phyloP scores from a whole-genome alignment of 2,329 filamentous ascomycete species.

The Colletotrichum horii region DNA sequence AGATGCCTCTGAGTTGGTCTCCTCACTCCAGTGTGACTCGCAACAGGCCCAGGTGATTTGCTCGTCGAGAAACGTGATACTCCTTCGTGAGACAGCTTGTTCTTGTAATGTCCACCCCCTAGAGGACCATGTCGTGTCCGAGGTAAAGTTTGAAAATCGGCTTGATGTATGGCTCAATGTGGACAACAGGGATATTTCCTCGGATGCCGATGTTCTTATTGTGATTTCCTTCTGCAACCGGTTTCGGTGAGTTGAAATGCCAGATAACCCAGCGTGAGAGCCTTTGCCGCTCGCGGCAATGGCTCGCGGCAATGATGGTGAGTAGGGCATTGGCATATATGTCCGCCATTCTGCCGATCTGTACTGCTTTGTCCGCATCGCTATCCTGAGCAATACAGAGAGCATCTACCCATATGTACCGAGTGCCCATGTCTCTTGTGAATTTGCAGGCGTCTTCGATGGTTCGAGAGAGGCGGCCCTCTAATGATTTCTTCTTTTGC shows the following conservation, averaged over 20 bases:
- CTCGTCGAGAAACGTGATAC: not conserved
- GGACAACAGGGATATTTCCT: not conserved
- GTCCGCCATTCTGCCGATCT: not conserved
- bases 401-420: not conserved
- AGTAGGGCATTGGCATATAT: not conserved
- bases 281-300: too few species aligned
- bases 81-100: not conserved
- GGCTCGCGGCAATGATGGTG: not conserved
- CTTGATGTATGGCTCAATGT: not conserved
- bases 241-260: not conserved
- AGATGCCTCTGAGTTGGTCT: not conserved
- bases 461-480: not conserved
- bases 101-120: not conserved
- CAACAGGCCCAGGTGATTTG: not conserved
- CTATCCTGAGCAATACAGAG: not conserved
- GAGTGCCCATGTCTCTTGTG: not conserved
- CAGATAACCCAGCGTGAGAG: not conserved
- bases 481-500: rapidly evolving
- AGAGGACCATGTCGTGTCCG: not conserved
- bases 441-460: not conserved
- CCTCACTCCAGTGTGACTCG: not conserved
- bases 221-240: not conserved
- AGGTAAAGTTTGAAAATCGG: not conserved
- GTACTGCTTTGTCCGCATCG: not conserved
- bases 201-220: not conserved